These are phyloP conservation scores for Epichloe festucae DNA, from an alignment of 2,329 filamentous ascomycete species.

Conservation along the genomic window DNA sequence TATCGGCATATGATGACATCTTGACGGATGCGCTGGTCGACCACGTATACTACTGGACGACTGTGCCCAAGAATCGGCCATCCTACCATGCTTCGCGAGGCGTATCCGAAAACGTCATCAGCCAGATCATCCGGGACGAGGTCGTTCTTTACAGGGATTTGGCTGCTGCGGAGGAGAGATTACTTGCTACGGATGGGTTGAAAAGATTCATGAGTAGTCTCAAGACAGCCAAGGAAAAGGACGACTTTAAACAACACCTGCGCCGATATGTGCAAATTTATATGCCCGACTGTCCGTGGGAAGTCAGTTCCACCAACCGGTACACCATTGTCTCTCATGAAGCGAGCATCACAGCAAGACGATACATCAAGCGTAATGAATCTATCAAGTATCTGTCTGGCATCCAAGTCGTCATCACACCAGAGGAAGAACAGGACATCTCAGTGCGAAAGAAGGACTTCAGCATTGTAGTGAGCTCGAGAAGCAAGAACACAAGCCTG, in stretches of 20 bases:
- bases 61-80: slow-evolving; percentile 82
- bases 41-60: slow-evolving; percentile 93
- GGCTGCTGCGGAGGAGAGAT: slow-evolving; percentile 53
- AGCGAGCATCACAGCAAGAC: slow-evolving; percentile 72
- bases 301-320: slow-evolving; percentile 81
- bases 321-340: slow-evolving; percentile 89
- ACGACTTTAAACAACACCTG: slow-evolving; percentile 75
- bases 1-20: slow-evolving; percentile 90
- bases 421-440: slow-evolving; percentile 76
- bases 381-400: slow-evolving; percentile 83
- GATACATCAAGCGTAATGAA: slow-evolving; percentile 67
- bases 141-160: slow-evolving; percentile 65
- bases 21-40: slow-evolving; percentile 91
- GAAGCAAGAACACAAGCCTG: slow-evolving; percentile 79
- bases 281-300: slow-evolving; percentile 84
- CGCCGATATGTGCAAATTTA: slow-evolving; percentile 90
- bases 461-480: slow-evolving; percentile 87
- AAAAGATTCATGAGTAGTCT: slow-evolving; percentile 57
- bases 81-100: slow-evolving; percentile 78
- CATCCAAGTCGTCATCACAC: slow-evolving; percentile 83
- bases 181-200: slow-evolving; percentile 62
- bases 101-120: slow-evolving; percentile 51
- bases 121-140: slow-evolving; percentile 47
- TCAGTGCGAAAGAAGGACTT: slow-evolving; percentile 81
- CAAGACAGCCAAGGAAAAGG: slow-evolving; percentile 64